phyloP scores from a whole-genome alignment of 2,329 filamentous ascomycete species.

The Pseudohalonectria lignicola region DNA sequence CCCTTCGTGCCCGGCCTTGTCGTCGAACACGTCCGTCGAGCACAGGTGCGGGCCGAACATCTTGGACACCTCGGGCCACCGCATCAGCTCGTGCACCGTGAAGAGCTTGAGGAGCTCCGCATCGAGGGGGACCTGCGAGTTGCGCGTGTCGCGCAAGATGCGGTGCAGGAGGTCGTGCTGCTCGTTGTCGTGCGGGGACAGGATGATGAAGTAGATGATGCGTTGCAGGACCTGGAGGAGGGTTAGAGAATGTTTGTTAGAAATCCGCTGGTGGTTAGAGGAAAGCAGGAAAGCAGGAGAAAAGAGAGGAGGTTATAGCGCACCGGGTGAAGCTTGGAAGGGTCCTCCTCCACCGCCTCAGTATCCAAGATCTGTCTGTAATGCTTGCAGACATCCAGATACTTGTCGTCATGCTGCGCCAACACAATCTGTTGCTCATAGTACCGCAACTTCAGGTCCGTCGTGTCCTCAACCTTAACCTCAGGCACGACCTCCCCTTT shows the following conservation, averaged over 20 bases:
- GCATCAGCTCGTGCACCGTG: conserved; percentile 93
- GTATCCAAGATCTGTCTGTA: conserved; percentile 96
- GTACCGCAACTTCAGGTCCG: conserved; percentile 88
- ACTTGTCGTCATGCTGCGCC: conserved; percentile 95
- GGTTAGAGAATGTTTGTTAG: too few species aligned
- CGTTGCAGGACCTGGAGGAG: conserved; percentile 85
- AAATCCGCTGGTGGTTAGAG: too few species aligned
- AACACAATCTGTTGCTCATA: conserved; percentile 96
- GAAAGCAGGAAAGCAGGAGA: conserved; percentile 6
- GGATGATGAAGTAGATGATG: conserved; percentile 95
- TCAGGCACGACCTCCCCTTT: conserved; percentile 69
- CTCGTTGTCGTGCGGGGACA: conserved; percentile 96
- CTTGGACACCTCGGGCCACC: conserved; percentile 88
- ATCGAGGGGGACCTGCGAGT: conserved; percentile 66
- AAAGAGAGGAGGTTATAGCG: conserved; percentile 18
- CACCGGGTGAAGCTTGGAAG: conserved; percentile 76
- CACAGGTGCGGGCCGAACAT: conserved; percentile 83
- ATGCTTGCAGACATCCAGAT: conserved; percentile 95
- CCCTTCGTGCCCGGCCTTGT: conserved; percentile 30
- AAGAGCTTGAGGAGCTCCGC: conserved; percentile 86
- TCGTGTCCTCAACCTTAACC: conserved; percentile 78
- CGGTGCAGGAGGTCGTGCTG: conserved; percentile 95
- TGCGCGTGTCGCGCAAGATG: conserved; percentile 75
- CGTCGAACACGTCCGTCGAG: conserved; percentile 81
- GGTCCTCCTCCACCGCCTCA: conserved; percentile 85